Evolutionary conservation across 2,329 filamentous ascomycete genomes (phyloP).

Genomic region (Fusarium sp.): DNA sequence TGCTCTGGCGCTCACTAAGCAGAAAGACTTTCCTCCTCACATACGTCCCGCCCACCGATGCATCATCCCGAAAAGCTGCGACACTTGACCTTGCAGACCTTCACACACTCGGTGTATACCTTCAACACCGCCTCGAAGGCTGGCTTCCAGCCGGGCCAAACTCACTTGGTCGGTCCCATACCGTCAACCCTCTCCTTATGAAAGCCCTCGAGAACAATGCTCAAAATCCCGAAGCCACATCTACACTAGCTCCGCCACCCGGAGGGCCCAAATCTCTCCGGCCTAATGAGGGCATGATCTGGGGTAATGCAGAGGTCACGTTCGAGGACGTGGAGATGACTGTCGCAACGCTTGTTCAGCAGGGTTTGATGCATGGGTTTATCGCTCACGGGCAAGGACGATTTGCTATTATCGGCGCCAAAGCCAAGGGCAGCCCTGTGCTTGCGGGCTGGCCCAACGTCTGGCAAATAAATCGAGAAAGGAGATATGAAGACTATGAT

Average conservation of each 20-base stretch:
- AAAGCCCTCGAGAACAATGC: conserved; percentile 58
- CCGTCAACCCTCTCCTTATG: conserved; percentile 61
- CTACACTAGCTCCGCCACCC: conserved; percentile 57
- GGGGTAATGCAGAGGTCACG: conserved; percentile 68
- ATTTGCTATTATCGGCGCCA: conserved; percentile 84
- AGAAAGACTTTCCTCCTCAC: conserved; percentile 80
- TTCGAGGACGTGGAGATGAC: conserved; percentile 77
- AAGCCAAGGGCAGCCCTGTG: conserved; percentile 68
- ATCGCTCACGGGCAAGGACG: conserved; percentile 78
- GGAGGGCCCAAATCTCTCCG: conserved; percentile 57
- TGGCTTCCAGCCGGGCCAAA: conserved; percentile 54
- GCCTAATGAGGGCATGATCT: conserved; percentile 68
- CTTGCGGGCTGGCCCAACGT: conserved; percentile 79
- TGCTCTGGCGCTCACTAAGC: conserved; percentile 85
- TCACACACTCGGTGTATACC: conserved; percentile 67
- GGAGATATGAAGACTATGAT: conserved; percentile 64
- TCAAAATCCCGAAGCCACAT: conserved; percentile 45
- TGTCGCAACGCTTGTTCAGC: conserved; percentile 77
- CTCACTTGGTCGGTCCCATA: conserved; percentile 48
- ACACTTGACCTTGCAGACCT: conserved; percentile 78
- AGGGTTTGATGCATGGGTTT: conserved; percentile 84
- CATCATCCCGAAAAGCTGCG: conserved; percentile 68
- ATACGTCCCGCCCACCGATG: conserved; percentile 71
- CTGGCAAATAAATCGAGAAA: conserved; percentile 71
- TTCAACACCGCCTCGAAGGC: conserved; percentile 70